Base-by-base conservation (phyloP, 2,329 filamentous ascomycete species). In the Fusarium sarcochroum region DNA sequence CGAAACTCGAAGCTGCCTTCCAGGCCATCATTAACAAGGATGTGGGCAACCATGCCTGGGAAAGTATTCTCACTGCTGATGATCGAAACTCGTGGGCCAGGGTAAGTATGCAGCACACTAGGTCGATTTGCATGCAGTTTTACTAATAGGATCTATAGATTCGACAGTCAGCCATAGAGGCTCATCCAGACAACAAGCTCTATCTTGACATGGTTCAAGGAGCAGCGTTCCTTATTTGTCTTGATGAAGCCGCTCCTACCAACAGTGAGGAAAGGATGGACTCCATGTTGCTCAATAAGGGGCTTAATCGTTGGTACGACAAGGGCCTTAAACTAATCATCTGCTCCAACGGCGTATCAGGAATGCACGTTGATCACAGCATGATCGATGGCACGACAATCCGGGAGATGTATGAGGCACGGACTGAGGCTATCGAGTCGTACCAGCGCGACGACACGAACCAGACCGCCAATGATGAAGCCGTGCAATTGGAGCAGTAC, bases 261-360 rank as follows among this genome's bases (percentile, higher is more conserved):
- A n/a, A 20, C 18, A 56, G 55, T 9, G 60, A 67, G 21, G 64
- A 27, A 18, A 40, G 64, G 6, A 64, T 67, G n/a, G 30, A 21
- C 5, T 47, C 53, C 7, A 64, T 64, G 60, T 57, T 67, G 51
- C 59, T 64, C 51, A 44, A 50, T 23, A 40, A 64, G 3, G 64
- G 64, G 3, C 64, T 67, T 45, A 67, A 67, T 13, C 52, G 64
- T 3, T 67, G 64, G 64, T 48, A 58, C 30, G 64, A 67, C 53
- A 67, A 67, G 44, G 59, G 51, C 3, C 53, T 67, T 3, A 53
- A 51, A 10, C 55, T 64, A 32, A 52, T 67, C 23, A 48, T 67
- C 10, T 64, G 60, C 48, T 57, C 59, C 18, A 67, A 67, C 38
- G 64, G 51, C 18, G 46, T 53, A 14, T 67, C 64, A 21, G 64